Base-by-base conservation (phyloP, 345 rosid species). In the Acer campestre region DNA sequence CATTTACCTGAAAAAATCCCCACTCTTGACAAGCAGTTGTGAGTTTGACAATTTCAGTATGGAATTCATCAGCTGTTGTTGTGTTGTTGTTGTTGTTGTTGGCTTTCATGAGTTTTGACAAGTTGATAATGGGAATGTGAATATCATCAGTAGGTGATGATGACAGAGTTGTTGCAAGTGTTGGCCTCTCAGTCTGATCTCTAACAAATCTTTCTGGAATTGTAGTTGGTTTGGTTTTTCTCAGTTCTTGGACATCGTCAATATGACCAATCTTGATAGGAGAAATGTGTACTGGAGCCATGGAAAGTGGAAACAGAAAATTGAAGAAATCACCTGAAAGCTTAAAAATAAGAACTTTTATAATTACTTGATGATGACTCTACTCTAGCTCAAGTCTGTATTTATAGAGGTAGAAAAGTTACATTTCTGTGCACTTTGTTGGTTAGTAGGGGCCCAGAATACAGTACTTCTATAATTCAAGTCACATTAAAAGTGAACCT, bases 181-280 rank as follows among this genome's bases (percentile, higher is more conserved):
- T 67, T 49, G 91, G 95, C 84, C 97, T 88, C 82, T 89, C 98
- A 35, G 74, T 80, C 27, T 56, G 63, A 62, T 89, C 95, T 67
- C 96, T 80, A 1, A 95, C 89, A 65, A 92, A 95, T 82, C 98
- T 86, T 67, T 90, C 85, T 25, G 99, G 99, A 53, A 95, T 74
- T 78, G 73, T 77, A 67, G 86, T 81, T 78, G 95, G 92, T 80
- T 85, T 83, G 22, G 85, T 61, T 68, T 88, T 92, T 51, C 89
- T 89, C 17, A 95, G 88, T 84, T 93, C 98, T 81, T 95, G 98
- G 65, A 93, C 99, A 87, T 95, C 98, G 12, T 93, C 97, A 42
- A 93, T 86, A 73, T 84, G 90, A 44, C 99, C 99, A 77, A 91
- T 91, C n/a, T 84, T 88, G 76, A 91, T 68, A 0, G 91, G 86